Evolutionary conservation across 169 alveolate genomes (phyloP), one percentile per base, ranked within the genome.

Genomic region (Plasmodium gallinaceum): DNA sequence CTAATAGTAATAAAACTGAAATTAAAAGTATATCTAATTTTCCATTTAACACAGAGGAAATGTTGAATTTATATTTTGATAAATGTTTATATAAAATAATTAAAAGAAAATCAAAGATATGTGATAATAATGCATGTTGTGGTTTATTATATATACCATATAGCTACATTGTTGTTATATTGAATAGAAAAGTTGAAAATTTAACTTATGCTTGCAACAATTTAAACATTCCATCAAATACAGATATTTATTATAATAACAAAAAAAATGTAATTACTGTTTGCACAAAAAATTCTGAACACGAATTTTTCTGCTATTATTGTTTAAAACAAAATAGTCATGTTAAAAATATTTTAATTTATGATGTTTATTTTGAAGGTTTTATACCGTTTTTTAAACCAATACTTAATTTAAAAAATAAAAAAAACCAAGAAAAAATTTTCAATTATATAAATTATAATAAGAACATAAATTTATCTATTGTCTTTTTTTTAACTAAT

Each of bases 241-340:
- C 96, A 10, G 96, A 94, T 54, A 91, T 94, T 45, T 94, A 94
- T 85, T 94, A 94, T 54, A 94, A 94, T 46, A 92, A 88, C 73
- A 92, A 92, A 88, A 94, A 92, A 64, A 94, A 94, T 68, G 89
- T 94, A 5, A 80, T 94, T 8, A 91, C 94, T 5, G 51, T 94
- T 1, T 94, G 96, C 54, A 91, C 95, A 22, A 90, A 78, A 46
- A 72, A 83, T 32, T 60, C 61, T 2, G 92, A 86, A 42, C 96
- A 94, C 75, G 96, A 94, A 54, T 78, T 62, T 45, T 91, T 76
- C 65, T 88, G 94, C 32, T 91, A 92, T 60, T 86, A 90, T 39
- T 93, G 94, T 22, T 85, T 94, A 48, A 71, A 87, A 5, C 70
- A 80, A 20, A 91, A 94, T 80, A 83, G 75, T 45, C 69, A 85